Percentiles rank a stretch among this genome's conserved stretches.
These are phyloP conservation scores for Myxozyma neotropica DNA, from an alignment of 805 yeast species.

Conservation along the genomic window DNA sequence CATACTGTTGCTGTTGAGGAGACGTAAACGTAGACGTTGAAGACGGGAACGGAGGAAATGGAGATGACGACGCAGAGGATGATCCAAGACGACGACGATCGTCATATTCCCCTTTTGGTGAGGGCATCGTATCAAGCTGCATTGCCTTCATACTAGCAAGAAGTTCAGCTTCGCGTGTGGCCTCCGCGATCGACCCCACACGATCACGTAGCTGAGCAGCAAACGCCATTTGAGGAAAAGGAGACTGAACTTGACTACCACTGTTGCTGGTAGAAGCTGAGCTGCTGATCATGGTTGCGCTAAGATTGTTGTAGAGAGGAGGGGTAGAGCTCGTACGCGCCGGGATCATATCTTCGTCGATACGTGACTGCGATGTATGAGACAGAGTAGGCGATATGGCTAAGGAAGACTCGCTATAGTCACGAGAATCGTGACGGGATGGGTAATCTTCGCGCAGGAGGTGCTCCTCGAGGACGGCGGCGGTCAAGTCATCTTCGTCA, in stretches of 20 bases:
- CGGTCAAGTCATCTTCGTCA: slow-evolving; percentile 10
- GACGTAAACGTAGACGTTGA: slow-evolving; percentile 1
- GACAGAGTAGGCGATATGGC: slow-evolving; percentile 26
- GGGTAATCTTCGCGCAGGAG: slow-evolving; percentile 8
- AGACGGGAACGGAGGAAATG: slow-evolving; percentile 16
- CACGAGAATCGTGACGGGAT: slow-evolving; percentile 8
- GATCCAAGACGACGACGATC: slow-evolving; percentile 21
- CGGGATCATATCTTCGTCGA: slow-evolving; percentile 14
- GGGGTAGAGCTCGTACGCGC: slow-evolving; percentile 16
- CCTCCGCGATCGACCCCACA: slow-evolving; percentile 36
- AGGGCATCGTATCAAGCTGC: slow-evolving; percentile 4
- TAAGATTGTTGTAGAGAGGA: slow-evolving; percentile 16
- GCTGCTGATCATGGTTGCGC: slow-evolving; percentile 1
- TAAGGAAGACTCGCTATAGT: not conserved
- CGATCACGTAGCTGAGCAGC: slow-evolving; percentile 9
- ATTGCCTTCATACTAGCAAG: slow-evolving; percentile 26
- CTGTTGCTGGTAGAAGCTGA: slow-evolving; percentile 8
- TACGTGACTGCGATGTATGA: slow-evolving; percentile 18
- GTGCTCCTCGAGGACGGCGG: slow-evolving; percentile 8
- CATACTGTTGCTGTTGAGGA: slow-evolving; percentile 15
- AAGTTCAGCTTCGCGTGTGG: slow-evolving; percentile 42
- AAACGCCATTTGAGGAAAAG: slow-evolving; percentile 16
- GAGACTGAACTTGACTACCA: slow-evolving; percentile 5
- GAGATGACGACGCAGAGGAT: slow-evolving; percentile 2
- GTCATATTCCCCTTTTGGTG: slow-evolving; percentile 25